Base-by-base conservation (phyloP, 202 grass and related monocot species). In the Panicum hallii region DNA sequence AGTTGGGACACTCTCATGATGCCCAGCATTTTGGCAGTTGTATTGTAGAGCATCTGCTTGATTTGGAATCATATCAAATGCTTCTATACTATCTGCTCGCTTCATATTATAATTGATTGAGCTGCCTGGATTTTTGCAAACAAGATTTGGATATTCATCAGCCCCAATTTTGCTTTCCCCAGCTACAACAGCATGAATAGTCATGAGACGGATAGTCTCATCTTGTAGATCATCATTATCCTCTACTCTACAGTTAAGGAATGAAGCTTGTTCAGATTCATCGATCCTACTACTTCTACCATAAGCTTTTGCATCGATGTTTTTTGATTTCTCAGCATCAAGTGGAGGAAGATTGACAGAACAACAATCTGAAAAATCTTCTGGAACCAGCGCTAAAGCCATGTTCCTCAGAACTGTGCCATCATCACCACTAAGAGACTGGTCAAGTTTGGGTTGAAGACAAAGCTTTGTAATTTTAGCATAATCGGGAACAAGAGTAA, bases 181-280 rank as follows among this genome's bases (percentile, higher is more conserved):
- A 60, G 72, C 56, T 79, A 77, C 67, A 60, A 61, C n/a, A 57
- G 26, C 23, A 52, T 78, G 70, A 76, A 77, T 34, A 38, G 34
- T 62, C 22, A 7, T 56, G 77, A 34, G 70, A 86, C 55, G 66
- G 54, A 74, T 22, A 30, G 40, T 53, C 42, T 43, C 74, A 48
- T 87, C 85, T 74, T 77, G 62, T 50, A 75, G 32, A 87, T 85
- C 82, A 41, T 85, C 87, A 78, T 67, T 64, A 62, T 82, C 77
- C 49, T 92, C 83, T 82, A 62, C 81, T 78, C 28, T 67, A 45
- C 44, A 68, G 34, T 78, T 60, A 23, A 69, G 56, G 63, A 57
- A 77, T 47, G 78, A 13, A 81, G 57, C 43, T 56, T 45, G 46
- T 70, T 85, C 88, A 48, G 41, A 70, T 82, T 88, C 85, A 90